phyloP scores from a whole-genome alignment of 495 filamentous ascomycete genomes.

The Aspergillus taichungensis region DNA sequence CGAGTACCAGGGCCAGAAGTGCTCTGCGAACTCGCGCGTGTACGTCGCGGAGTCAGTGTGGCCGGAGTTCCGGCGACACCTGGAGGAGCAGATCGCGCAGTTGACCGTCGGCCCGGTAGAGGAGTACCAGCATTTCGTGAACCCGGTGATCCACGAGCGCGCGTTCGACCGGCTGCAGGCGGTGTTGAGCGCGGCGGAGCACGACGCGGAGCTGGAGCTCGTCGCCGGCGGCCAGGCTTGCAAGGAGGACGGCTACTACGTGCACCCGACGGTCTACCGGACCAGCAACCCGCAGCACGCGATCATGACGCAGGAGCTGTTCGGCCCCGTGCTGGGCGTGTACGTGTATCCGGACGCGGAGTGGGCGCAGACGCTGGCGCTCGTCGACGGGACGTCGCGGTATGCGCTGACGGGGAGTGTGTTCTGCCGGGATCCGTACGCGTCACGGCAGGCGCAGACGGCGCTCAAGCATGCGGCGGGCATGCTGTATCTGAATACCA shows the following conservation, averaged over 20 bases:
- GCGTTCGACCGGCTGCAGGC: constrained; percentile 58
- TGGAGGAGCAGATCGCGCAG: constrained; percentile 28
- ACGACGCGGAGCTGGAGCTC: constrained; percentile 51
- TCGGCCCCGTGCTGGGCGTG: constrained; percentile 60
- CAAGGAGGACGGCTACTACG: constrained; percentile 54
- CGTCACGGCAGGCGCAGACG: constrained; percentile 57
- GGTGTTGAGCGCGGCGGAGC: constrained; percentile 56
- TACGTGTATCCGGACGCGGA: constrained; percentile 64
- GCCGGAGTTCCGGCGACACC: constrained; percentile 47
- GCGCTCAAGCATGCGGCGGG: constrained; percentile 65
- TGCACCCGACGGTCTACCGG: constrained; percentile 63
- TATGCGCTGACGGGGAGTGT: constrained; percentile 70
- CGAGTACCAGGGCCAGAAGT: constrained; percentile 86
- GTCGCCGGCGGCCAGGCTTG: constrained; percentile 63
- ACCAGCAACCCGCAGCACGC: constrained; percentile 52
- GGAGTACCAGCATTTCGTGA: constrained; percentile 59
- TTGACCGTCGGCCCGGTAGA: constrained; percentile 44
- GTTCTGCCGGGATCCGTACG: constrained; percentile 59
- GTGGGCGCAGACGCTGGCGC: constrained; percentile 42
- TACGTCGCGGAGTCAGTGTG: constrained; percentile 63
- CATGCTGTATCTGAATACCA: constrained; percentile 74
- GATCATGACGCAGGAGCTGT: constrained; percentile 63
- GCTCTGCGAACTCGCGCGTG: constrained; percentile 66
- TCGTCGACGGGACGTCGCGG: constrained; percentile 49
- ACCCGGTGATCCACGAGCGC: constrained; percentile 64